Percentiles rank a stretch among this genome's conserved stretches.
Evolutionary conservation across 1,284 basidiomycete species (phyloP).

Genomic region (Inonotus hispidus): DNA sequence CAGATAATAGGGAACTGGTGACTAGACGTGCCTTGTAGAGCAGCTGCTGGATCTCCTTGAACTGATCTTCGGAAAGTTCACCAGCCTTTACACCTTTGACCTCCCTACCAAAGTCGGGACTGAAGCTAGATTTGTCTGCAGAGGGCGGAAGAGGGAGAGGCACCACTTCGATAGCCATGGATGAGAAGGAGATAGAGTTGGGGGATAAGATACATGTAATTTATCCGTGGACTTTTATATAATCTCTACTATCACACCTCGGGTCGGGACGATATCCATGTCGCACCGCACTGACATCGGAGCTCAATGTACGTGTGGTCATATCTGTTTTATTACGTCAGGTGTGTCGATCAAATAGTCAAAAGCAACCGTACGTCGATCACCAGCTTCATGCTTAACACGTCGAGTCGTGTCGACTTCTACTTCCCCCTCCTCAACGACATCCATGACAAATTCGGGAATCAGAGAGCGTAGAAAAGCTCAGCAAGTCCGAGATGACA

Average conservation of each 20-base stretch:
- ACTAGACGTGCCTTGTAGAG: constrained; percentile 50
- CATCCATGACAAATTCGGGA: constrained; percentile 1
- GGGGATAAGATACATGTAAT: not conserved
- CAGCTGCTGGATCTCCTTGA: constrained; percentile 53
- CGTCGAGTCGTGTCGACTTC: not conserved
- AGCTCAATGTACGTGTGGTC: not conserved
- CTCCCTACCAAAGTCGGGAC: constrained; percentile 54
- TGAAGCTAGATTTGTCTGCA: constrained; percentile 52
- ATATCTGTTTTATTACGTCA: not conserved
- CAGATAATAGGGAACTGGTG: not conserved
- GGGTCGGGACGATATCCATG: not conserved
- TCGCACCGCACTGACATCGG: not conserved
- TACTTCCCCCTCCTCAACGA: not conserved
- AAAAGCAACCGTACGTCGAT: not conserved
- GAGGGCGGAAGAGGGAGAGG: constrained; percentile 55
- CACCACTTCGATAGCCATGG: constrained; percentile 51
- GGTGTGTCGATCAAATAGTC: not conserved
- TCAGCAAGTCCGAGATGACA: not conserved
- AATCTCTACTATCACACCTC: not conserved
- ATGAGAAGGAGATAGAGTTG: not conserved
- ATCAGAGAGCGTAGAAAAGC: not conserved
- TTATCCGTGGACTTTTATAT: not conserved
- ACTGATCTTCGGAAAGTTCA: constrained; percentile 46
- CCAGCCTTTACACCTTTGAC: constrained; percentile 59
- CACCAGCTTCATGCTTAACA: not conserved